Evolutionary conservation across 257 asterid genomes (phyloP).

Genomic region (Paraleonurus japonicus): DNA sequence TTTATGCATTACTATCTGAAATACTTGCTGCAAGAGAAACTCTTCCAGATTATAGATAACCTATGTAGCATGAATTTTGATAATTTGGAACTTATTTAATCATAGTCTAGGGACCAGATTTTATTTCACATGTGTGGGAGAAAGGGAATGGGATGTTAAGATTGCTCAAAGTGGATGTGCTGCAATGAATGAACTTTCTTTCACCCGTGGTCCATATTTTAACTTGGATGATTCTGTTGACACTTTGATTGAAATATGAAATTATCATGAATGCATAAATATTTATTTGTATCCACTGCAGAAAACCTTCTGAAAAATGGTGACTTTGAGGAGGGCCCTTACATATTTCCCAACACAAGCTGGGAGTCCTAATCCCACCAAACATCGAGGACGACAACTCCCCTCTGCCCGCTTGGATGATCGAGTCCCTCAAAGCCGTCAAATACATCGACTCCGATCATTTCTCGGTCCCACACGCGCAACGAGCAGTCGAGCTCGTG

Average conservation of each 20-base stretch:
- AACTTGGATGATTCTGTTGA: background rate
- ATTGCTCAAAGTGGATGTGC: background rate
- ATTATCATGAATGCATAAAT: background rate
- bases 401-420: conserved; percentile 97
- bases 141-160: conserved; percentile 19
- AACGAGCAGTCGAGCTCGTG: conserved; percentile 79
- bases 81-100: background rate
- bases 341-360: conserved; percentile 81
- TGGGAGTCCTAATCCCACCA: conserved; percentile 94
- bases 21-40: too few species aligned
- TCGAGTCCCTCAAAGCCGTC: conserved; percentile 87
- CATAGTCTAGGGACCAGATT: conserved; percentile 28
- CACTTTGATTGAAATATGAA: background rate
- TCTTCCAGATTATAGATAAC: background rate
- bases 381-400: conserved; percentile 92
- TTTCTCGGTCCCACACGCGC: conserved; percentile 79
- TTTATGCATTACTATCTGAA: too few species aligned
- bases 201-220: background rate
- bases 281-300: conserved; percentile 28
- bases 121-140: conserved; percentile 18
- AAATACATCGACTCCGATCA: conserved; percentile 85
- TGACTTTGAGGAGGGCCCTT: conserved; percentile 91
- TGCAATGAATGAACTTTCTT: background rate
- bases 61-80: background rate
- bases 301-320: conserved; percentile 79